A percentile compares a stretch with the other conserved stretches of the same genome.
Conservation (phyloP, 2,329 filamentous ascomycete genomes). For the Pseudogymnoascus pannorum region DNA sequence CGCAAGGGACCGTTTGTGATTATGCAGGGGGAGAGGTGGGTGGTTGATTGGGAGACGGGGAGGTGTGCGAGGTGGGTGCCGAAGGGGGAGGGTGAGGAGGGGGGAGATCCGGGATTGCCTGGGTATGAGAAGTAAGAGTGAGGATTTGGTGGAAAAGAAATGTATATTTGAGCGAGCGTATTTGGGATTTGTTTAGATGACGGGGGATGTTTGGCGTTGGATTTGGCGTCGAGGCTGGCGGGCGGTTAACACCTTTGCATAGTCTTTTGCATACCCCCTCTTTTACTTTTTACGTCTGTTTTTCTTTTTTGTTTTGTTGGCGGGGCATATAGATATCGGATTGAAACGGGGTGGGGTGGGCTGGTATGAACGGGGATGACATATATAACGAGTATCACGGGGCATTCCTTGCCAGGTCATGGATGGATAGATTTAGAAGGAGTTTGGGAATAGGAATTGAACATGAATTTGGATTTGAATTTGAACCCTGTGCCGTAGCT, state of each 20-base stretch:
- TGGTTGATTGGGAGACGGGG: conserved; percentile 52
- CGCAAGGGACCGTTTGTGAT: conserved; percentile 52
- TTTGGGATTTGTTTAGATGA: background rate
- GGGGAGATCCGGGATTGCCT: conserved; percentile 4
- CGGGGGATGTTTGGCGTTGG: background rate
- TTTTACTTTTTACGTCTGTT: background rate
- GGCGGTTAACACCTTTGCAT: background rate
- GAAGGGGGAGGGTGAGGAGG: background rate
- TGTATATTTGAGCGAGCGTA: background rate
- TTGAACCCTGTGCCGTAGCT: background rate
- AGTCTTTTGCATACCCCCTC: background rate
- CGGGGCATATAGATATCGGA: background rate
- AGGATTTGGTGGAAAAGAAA: background rate
- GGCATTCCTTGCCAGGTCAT: background rate
- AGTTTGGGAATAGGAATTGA: conserved; percentile 3
- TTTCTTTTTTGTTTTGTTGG: background rate
- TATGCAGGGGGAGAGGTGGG: conserved; percentile 49
- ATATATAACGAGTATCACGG: background rate
- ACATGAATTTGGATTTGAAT: background rate
- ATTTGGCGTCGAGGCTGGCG: background rate
- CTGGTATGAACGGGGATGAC: background rate
- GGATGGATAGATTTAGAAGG: conserved; percentile 7
- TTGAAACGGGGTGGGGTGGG: background rate
- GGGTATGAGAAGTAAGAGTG: conserved; percentile 9
- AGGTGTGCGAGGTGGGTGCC: conserved; percentile 45